Conservation (phyloP, 2,329 filamentous ascomycete species). For the Hypoxylon sp. region DNA sequence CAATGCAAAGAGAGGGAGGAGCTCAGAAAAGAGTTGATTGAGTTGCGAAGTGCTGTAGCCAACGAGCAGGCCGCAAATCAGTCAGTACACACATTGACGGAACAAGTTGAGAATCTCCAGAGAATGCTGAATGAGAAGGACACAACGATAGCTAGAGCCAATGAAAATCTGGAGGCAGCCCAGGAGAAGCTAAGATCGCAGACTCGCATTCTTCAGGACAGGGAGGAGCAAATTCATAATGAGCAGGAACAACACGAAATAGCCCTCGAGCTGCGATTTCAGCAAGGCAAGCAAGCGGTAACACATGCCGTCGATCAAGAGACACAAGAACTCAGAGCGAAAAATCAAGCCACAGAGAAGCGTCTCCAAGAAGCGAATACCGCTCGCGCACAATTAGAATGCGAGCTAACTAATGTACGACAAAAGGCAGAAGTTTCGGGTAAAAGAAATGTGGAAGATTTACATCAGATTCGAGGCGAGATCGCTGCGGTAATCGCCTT, state of each 20-base stretch:
- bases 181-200: slow-evolving; percentile 37
- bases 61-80: slow-evolving; percentile 24
- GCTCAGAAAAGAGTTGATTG: slow-evolving; percentile 34
- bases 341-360: slow-evolving; percentile 48
- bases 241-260: slow-evolving; percentile 38
- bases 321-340: slow-evolving; percentile 47
- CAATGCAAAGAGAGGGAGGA: slow-evolving; percentile 26
- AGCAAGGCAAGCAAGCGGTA: slow-evolving; percentile 47
- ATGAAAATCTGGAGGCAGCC: slow-evolving; percentile 29
- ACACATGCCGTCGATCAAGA: slow-evolving; percentile 52
- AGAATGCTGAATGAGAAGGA: slow-evolving; percentile 39
- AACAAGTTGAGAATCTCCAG: slow-evolving; percentile 31
- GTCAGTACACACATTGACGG: slow-evolving; percentile 27
- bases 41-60: slow-evolving; percentile 16
- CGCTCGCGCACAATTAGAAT: slow-evolving; percentile 44
- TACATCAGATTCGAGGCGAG: slow-evolving; percentile 31
- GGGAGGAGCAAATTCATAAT: slow-evolving; percentile 32
- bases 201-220: slow-evolving; percentile 26
- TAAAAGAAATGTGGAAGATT: slow-evolving; percentile 35
- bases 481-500: slow-evolving; percentile 20
- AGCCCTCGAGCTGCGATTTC: slow-evolving; percentile 21
- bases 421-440: slow-evolving; percentile 36
- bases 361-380: slow-evolving; percentile 44
- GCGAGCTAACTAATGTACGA: slow-evolving; percentile 49
- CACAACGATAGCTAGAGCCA: slow-evolving; percentile 17